Percentiles rank a stretch among this genome's conserved stretches.
phyloP scores from a whole-genome alignment of 75 land plant species.

The Ceratopteris richardii region DNA sequence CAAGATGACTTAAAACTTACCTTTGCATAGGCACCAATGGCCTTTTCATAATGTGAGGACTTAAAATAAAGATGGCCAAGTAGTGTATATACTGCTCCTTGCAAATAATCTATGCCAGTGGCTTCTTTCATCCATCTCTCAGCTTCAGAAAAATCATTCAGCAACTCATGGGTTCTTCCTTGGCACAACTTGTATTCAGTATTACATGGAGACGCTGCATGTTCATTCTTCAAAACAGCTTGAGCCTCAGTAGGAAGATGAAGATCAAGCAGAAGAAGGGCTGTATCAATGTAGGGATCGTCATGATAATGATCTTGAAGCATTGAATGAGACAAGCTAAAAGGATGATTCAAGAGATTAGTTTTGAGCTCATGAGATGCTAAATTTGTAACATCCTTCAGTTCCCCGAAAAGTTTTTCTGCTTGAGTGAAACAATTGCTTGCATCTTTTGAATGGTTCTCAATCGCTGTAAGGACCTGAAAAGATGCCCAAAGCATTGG shows the following conservation, averaged over 20 bases:
- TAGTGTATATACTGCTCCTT: constrained; percentile 17
- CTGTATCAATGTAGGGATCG: constrained; percentile 9
- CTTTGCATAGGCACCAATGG: constrained; percentile 29
- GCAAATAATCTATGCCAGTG: constrained; percentile 3
- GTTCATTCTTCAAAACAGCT: constrained; percentile 16
- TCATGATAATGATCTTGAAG: neutral
- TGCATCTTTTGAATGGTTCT: neutral
- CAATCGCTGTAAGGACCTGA: neutral
- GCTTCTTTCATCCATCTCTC: constrained; percentile 22
- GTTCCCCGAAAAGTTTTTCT: constrained; percentile 6
- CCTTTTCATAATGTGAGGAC: neutral
- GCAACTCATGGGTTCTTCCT: constrained; percentile 16
- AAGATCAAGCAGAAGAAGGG: constrained; percentile 21
- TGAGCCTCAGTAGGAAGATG: constrained; percentile 22
- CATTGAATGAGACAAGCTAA: constrained; percentile 15
- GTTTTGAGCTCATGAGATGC: constrained; percentile 7
- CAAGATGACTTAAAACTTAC: no score
- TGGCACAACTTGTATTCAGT: constrained; percentile 22
- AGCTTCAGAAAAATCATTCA: constrained; percentile 6
- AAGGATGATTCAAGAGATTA: constrained; percentile 17
- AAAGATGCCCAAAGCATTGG: neutral
- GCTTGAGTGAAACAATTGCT: constrained; percentile 14
- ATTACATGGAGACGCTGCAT: constrained; percentile 19
- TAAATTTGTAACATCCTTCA: constrained; percentile 1
- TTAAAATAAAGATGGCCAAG: constrained; percentile 15